Evolutionary conservation across 1,139 yeast genomes (phyloP), one percentile per base, ranked within the genome.

Genomic region (Scheffersomyces titani): DNA sequence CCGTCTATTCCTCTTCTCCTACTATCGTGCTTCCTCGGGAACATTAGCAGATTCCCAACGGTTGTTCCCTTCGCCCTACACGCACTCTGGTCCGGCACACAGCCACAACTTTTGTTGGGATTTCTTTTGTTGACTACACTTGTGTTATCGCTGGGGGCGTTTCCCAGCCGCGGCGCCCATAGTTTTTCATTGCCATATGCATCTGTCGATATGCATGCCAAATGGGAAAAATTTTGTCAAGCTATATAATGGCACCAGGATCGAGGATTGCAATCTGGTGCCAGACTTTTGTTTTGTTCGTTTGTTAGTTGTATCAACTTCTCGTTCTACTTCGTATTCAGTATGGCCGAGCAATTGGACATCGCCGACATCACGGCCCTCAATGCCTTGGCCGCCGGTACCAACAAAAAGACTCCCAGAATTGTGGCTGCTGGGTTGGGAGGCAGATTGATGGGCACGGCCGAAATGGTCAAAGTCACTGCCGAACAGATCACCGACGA

Each of bases 341-440:
- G 16, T 22, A 50, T 54, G 63, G 44, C 59, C 24, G 68, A 65
- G 19, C 54, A 55, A 49, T 62, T 85, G 65, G 92, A 87, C 63
- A 72, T 80, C 47, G 91, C 87, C 55, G 92, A 89, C 69, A 78
- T 92, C 64, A 85, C 88, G 54, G 83, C 86, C 63, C 91, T 94
- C 61, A 89, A 89, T 75, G 90, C 93, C 55, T 84, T 92, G 66
- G 98, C 98, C 52, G 89, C 97, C 16, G 98, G 98, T 63, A 85
- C 91, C 58, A 85, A 89, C 76, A 88, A 86, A 70, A 82, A 84
- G 66, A 78, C 79, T 53, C 87, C 86, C 54, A 82, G 94, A 73
- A 85, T 89, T 56, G 93, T 88, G 56, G 89, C 89, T 51, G 88
- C 91, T 55, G 94, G 94, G 46, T 78, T 89, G 54, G 94, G 88